Conservation (phyloP, 495 filamentous ascomycete genomes). For the Echria macrotheca region DNA sequence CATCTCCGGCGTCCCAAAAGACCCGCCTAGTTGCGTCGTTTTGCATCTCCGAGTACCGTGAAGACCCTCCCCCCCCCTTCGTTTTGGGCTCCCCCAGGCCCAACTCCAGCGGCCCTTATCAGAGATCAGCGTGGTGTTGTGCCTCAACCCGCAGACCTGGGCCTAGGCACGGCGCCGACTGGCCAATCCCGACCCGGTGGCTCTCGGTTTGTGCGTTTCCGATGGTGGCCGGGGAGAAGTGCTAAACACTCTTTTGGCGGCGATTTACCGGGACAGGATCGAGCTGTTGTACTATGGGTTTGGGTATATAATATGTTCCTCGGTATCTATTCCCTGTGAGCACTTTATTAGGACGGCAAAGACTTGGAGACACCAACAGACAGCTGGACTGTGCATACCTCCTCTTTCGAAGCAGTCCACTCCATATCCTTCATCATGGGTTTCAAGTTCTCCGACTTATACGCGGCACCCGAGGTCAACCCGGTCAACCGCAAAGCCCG, state of each 20-base stretch:
- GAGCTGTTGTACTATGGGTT: too few species aligned
- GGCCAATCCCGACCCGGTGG: slow-evolving; percentile 8
- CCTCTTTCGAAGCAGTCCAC: too few species aligned
- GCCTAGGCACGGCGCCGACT: neutral
- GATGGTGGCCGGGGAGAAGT: slow-evolving; percentile 11
- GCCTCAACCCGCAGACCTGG: neutral
- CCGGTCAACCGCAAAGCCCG: slow-evolving; percentile 75
- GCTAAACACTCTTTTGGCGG: too few species aligned
- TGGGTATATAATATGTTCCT: too few species aligned
- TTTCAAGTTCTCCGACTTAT: slow-evolving; percentile 47
- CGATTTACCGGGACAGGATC: too few species aligned
- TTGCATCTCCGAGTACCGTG: slow-evolving; percentile 3
- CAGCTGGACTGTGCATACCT: too few species aligned
- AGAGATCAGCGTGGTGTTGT: slow-evolving; percentile 9
- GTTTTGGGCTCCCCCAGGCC: too few species aligned
- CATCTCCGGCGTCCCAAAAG: slow-evolving; percentile 4
- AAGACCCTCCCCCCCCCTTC: neutral
- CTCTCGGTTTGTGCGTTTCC: slow-evolving; percentile 11
- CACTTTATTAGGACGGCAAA: too few species aligned
- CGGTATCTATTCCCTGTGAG: too few species aligned
- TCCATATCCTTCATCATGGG: slow-evolving; percentile 33
- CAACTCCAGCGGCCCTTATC: slow-evolving; percentile 15
- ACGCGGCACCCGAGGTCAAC: slow-evolving; percentile 59
- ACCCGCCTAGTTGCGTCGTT: neutral
- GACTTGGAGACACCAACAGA: too few species aligned